phyloP scores from a whole-genome alignment of 2,329 filamentous ascomycete species.

The Aureobasidium vineae region DNA sequence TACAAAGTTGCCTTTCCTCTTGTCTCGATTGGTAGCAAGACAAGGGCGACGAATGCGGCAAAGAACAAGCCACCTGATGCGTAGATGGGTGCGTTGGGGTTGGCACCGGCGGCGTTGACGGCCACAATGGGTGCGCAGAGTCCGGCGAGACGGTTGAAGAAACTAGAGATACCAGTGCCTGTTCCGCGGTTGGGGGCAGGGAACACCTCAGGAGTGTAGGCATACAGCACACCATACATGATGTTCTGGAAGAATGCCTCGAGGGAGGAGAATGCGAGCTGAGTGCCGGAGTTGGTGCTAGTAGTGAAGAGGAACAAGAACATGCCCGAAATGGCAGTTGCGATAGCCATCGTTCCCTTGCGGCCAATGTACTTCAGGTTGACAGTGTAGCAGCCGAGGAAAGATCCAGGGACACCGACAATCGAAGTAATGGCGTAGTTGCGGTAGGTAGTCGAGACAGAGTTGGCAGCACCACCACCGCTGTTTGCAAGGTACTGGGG shows the following conservation, averaged over 20 bases:
- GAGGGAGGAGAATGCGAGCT: slow-evolving; percentile 65
- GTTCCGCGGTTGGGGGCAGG: slow-evolving; percentile 69
- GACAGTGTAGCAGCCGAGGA: slow-evolving; percentile 71
- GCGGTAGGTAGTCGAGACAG: slow-evolving; percentile 55
- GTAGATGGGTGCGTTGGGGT: slow-evolving; percentile 46
- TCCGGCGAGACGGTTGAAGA: slow-evolving; percentile 66
- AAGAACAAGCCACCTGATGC: slow-evolving; percentile 46
- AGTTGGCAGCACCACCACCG: slow-evolving; percentile 45
- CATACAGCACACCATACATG: slow-evolving; percentile 74
- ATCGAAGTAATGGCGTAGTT: slow-evolving; percentile 80
- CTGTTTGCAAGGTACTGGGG: slow-evolving; percentile 72
- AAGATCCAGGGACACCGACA: slow-evolving; percentile 71
- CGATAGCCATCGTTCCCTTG: slow-evolving; percentile 67
- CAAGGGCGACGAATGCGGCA: slow-evolving; percentile 45
- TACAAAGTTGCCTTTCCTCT: slow-evolving; percentile 45
- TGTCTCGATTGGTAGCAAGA: slow-evolving; percentile 46
- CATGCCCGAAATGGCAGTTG: slow-evolving; percentile 64
- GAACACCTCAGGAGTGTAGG: slow-evolving; percentile 75
- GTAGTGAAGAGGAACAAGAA: slow-evolving; percentile 67
- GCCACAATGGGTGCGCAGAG: slow-evolving; percentile 68
- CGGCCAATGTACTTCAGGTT: slow-evolving; percentile 69
- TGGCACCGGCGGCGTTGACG: slow-evolving; percentile 41
- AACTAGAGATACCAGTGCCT: slow-evolving; percentile 69
- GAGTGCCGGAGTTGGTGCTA: slow-evolving; percentile 55
- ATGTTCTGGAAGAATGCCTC: slow-evolving; percentile 70